Conservation (phyloP, 768 basidiomycete genomes). For the Gloeopeniophorella convolvens region DNA sequence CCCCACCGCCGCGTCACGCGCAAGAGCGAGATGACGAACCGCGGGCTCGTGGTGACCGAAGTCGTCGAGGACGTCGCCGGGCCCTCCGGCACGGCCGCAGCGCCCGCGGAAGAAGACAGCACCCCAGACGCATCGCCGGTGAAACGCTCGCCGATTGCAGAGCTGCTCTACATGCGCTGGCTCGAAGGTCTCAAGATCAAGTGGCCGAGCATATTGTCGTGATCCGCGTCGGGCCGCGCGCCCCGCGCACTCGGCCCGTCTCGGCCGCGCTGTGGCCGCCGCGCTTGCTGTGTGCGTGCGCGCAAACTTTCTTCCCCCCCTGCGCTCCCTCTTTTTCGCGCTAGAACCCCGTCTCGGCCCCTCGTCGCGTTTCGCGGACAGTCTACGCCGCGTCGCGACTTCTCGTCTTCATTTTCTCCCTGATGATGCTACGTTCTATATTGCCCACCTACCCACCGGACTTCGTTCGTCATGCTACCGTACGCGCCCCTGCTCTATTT, state of each 20-base stretch:
- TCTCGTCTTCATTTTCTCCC: too few species aligned
- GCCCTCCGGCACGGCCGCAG: conserved; percentile 23
- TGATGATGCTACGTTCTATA: too few species aligned
- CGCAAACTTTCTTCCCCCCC: too few species aligned
- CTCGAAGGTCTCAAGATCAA: conserved; percentile 85
- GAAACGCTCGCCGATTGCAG: conserved; percentile 85
- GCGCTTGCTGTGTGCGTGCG: too few species aligned
- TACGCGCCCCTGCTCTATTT: conserved; percentile 5
- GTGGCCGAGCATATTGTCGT: conserved; percentile 68
- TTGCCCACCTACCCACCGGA: too few species aligned
- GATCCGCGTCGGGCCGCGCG: not conserved
- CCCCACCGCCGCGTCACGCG: conserved; percentile 74
- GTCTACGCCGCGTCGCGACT: too few species aligned
- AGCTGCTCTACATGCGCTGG: conserved; percentile 97
- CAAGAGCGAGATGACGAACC: conserved; percentile 79
- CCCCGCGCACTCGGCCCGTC: not conserved
- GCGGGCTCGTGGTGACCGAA: conserved; percentile 78
- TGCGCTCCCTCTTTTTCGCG: too few species aligned
- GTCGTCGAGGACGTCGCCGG: conserved; percentile 52
- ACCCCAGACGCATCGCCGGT: conserved; percentile 25
- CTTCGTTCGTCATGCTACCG: not conserved
- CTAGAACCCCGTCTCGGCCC: too few species aligned
- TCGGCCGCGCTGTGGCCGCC: not conserved
- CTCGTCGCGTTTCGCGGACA: too few species aligned
- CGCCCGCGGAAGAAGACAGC: conserved; percentile 33